Base-by-base conservation (phyloP, 2,329 filamentous ascomycete species). In the Trichoderma sp. region DNA sequence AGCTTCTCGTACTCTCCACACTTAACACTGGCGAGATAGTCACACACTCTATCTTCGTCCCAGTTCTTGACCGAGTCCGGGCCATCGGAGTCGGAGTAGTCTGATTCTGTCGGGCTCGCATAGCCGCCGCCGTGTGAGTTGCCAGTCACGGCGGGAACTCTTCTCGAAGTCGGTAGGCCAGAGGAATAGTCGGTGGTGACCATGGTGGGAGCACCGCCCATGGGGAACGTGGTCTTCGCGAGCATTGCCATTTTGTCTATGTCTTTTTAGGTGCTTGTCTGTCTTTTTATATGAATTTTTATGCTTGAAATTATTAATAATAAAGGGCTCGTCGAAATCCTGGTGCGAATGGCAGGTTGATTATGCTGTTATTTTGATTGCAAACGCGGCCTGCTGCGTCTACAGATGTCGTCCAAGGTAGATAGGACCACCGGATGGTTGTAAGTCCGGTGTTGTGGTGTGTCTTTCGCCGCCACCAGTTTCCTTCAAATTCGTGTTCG, bases 1-100 rank as follows among this genome's bases (percentile, higher is more conserved):
- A 97, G 81, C 76, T 92, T 90, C 78, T 97, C 94, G 81, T 99
- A 98, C 78, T 98, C 94, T 74, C 91, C 90, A 77, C 94, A 98
- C 77, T 96, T 95, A 78, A 99, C 94, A 75, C 89, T 94, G 75
- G 90, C 87, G 72, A 99, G 85, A 87, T 97, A 99, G 63, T 97
- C 92, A 77, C 92, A 92, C 35, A 99, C 96, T 73, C 90, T 90
- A 73, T 94, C 91, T 82, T 98, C 96, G 77, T 95, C 91, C 95
- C 95, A 98, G 79, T 87, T 91, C 87, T 90, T 91, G 73, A 92
- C 89, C 5, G 90, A 89, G 75, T 94, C 91, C 65, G 92, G 87
- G 37, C 88, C 88, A 73, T 95, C 93, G 75, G 87, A 86, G 73
- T 97, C 94, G 29, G 93, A 96, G 80, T 97, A 97, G 74, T 97